phyloP scores from a whole-genome alignment of 2,329 filamentous ascomycete species.

The Pestalotiopsis sp. region DNA sequence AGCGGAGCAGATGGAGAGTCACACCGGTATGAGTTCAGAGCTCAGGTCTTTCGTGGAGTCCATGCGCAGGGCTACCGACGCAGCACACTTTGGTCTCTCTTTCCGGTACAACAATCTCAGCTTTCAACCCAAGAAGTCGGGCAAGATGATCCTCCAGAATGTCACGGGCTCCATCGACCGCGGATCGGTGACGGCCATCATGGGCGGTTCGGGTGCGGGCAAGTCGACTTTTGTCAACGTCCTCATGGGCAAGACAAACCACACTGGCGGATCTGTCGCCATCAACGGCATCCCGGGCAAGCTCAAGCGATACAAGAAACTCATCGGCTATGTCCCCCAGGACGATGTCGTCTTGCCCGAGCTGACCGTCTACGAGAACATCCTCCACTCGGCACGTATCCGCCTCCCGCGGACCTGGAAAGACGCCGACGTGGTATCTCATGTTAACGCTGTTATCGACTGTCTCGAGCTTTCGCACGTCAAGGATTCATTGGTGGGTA shows the following conservation, averaged over 20 bases:
- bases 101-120: conserved; percentile 54
- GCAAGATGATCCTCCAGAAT: conserved; percentile 50
- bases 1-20: conserved; percentile 29
- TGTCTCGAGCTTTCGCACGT: conserved; percentile 57
- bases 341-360: conserved; percentile 63
- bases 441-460: conserved; percentile 59
- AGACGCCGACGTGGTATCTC: conserved; percentile 48
- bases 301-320: conserved; percentile 56
- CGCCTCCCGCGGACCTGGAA: conserved; percentile 55
- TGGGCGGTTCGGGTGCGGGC: conserved; percentile 62
- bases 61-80: conserved; percentile 53
- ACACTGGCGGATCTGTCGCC: conserved; percentile 52
- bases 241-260: conserved; percentile 59
- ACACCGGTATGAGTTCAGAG: conserved; percentile 34
- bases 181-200: conserved; percentile 59
- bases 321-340: conserved; percentile 65
- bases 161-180: conserved; percentile 57
- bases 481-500: conserved; percentile 53
- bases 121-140: conserved; percentile 47
- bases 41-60: conserved; percentile 54
- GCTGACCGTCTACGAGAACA: conserved; percentile 64
- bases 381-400: conserved; percentile 59
- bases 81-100: conserved; percentile 52
- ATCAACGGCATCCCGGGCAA: conserved; percentile 54
- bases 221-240: conserved; percentile 64